Base-by-base conservation (phyloP, 345 rosid species). In the Clausena lansium region DNA sequence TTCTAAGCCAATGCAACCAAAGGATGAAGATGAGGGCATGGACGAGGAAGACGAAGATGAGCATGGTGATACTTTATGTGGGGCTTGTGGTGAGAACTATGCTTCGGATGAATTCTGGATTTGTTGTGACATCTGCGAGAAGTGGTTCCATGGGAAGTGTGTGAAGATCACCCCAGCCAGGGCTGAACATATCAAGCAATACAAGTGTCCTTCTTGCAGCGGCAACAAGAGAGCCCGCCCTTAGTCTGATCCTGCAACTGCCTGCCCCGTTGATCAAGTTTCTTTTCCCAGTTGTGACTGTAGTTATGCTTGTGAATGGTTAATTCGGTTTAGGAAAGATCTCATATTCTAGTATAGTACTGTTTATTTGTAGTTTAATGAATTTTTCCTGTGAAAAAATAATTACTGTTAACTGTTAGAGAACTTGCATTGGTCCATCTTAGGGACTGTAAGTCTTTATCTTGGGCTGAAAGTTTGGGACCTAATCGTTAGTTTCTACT, bases 71-170 rank as follows among this genome's bases (percentile, higher is more conserved):
- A 84, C 91, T 39, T 73, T 88, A 47, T 90, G 93, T 15, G 89
- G 91, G 52, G 90, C 91, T 14, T 93, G 97, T 76, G 92, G 93
- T 32, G 93, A 92, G 84, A 92, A 88, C 84, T 92, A 89, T 71
- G 97, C 84, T 9, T 22, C 88, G 2, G 91, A 89, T 66, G 96
- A 91, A 72, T 93, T 93, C 87, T 93, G 96, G 98, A 93, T 93
- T 52, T 90, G 91, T 76, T 93, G 98, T 32, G 98, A 93, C 78
- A 62, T 86, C 33, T 91, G 98, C 32, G 90, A 86, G 83, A 90
- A 81, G 68, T 93, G 98, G 97, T 93, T 90, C 87, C 93, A 90
- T 80, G 91, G 93, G 32, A 83, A 86, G 84, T 88, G 93, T 67
- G 93, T 90, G 68, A 88, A 87, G 86, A 85, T 90, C 65, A 90